A percentile compares a stretch with the other conserved stretches of the same genome.
Conservation (phyloP, 345 rosid species). For the Mallotus nudiflorus region DNA sequence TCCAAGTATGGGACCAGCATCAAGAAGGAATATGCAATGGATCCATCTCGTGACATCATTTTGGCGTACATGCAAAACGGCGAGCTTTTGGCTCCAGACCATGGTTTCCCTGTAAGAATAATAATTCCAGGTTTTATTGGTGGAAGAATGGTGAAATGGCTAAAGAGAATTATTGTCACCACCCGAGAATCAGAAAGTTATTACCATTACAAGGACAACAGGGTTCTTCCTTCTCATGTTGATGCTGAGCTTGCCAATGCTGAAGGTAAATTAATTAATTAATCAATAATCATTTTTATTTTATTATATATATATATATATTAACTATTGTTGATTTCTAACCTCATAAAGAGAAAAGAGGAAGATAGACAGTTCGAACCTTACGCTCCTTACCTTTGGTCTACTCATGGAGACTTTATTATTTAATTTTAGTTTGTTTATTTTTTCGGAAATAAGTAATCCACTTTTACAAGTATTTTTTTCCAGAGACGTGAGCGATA, state of each 20-base stretch:
- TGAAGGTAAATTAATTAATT: conserved; percentile 58
- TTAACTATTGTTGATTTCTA: too few relatives aligned
- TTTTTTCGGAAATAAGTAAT: too few relatives aligned
- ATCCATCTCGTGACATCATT: conserved; percentile 75
- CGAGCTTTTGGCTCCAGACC: conserved; percentile 73
- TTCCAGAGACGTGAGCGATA: too few relatives aligned
- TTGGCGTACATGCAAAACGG: conserved; percentile 98
- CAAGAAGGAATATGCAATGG: conserved; percentile 67
- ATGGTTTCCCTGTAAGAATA: conserved; percentile 84
- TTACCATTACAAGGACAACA: conserved; percentile 79
- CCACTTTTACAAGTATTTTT: too few relatives aligned
- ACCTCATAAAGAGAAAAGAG: too few relatives aligned
- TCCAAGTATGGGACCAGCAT: conserved; percentile 91
- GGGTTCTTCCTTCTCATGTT: conserved; percentile 83
- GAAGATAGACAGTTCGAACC: too few relatives aligned
- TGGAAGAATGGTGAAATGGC: conserved; percentile 96
- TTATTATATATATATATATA: too few relatives aligned
- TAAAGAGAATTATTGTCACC: conserved; percentile 74
- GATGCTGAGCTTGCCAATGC: conserved; percentile 87
- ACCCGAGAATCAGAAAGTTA: conserved; percentile 68
- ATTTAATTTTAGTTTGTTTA: too few relatives aligned
- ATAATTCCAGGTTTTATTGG: conserved; percentile 91
- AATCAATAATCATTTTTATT: too few relatives aligned
- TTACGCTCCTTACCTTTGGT: too few relatives aligned
- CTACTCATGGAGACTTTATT: too few relatives aligned